Evolutionary conservation across 1,284 basidiomycete species (phyloP), one percentile per base, ranked within the genome.

Genomic region (Ceraceosorus guamensis): DNA sequence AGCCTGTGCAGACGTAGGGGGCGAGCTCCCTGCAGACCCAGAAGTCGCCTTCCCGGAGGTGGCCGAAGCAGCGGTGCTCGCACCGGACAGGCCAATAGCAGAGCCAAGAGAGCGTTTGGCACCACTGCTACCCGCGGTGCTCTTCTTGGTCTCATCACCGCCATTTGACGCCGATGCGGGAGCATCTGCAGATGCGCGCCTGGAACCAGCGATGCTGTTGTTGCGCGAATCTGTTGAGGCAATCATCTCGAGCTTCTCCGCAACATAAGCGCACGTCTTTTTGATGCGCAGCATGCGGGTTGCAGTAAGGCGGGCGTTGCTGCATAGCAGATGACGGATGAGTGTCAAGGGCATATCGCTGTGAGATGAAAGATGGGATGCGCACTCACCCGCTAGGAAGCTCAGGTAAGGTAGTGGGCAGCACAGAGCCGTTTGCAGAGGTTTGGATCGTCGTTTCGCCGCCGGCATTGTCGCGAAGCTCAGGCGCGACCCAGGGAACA

Each of bases 301-400:
- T 0, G 92, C 91, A 0, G 89, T 93, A 35, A 97, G 79, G 65
- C 91, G 87, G 0, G 87, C 86, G 69, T 91, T 88, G 14, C 86
- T 80, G 35, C 82, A 85, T n/a, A n/a, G n/a, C n/a, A n/a, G n/a
- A n/a, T n/a, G n/a, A n/a, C n/a, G 55, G 60, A 30, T 8, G 65
- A 30, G 50, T 14, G 8, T 18, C 39, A 43, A n/a, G 39, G 39
- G 39, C n/a, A n/a, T n/a, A n/a, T n/a, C n/a, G n/a, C n/a, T n/a
- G 18, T 10, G 16, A 43, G 16, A 46, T 46, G 8, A 7, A 5
- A 6, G 44, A 14, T 46, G 44, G 44, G 18, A 5, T 10, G 5
- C 44, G 44, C 6, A 24, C 47, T 48, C 18, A 33, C 47, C 18
- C 48, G 6, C 34, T 52, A 6, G 53, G 53, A 46, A 52, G 48